Evolutionary conservation across 2,329 filamentous ascomycete species (phyloP), one percentile per base, ranked within the genome.

Genomic region (Pseudogymnoascus sp.): DNA sequence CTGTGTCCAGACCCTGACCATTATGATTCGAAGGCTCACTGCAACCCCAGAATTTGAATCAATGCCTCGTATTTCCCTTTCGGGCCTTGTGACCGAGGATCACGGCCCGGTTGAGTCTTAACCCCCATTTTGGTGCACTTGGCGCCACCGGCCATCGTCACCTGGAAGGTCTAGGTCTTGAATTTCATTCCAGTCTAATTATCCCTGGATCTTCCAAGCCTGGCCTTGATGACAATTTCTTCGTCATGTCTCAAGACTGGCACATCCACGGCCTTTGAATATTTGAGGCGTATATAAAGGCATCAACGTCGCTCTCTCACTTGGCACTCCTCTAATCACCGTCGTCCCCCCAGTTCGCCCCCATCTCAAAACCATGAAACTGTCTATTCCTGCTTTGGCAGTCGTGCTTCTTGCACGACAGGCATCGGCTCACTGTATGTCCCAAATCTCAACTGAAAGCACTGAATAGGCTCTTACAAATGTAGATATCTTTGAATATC

Each of bases 401-500:
- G 43, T 33, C 8, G 43, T 28, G 28, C 43, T 54, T 54, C 43
- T 54, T 33, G 43, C 43, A n/a, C 43, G n/a, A 54, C n/a, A 54
- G 43, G 25, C 43, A 54, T 54, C 43, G 30, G 43, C 43, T 18
- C 43, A 54, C 16, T 54, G 43, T 54, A 54, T 1, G 43, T 54
- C 25, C 25, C 43, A 9, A 30, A 33, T 7, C 28, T 18, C 25
- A 8, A 18, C 30, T 18, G 3, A 54, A 28, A 30, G 16, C 9
- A 14, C 43, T 12, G 43, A 11, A 12, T 33, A 54, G 25, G 9
- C 9, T 5, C 43, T 54, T 54, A 54, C 16, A 33, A 18, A 30
- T 54, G 9, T 2, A 54, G 41, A 61, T 37, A 61, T 61, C 16
- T 61, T 61, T 37, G 3, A 61, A 28, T 61, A 61, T 16, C 20